A percentile compares a stretch with the other conserved stretches of the same genome.
phyloP scores from a whole-genome alignment of 306 rosid species.

The Glycine tomentella region DNA sequence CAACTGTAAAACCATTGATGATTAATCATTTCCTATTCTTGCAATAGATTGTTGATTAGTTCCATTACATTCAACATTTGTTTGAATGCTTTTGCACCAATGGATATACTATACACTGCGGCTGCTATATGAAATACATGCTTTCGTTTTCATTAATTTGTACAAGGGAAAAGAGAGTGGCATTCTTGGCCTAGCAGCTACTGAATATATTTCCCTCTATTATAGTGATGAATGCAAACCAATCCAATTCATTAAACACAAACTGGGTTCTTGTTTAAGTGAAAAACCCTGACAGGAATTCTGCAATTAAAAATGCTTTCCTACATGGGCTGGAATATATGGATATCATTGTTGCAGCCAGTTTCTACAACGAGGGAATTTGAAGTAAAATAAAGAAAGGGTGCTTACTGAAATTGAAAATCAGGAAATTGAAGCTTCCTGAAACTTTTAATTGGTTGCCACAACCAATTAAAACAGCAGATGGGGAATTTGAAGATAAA shows the following conservation, averaged over 20 bases:
- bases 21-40: conserved; percentile 9
- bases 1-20: conserved; percentile 39
- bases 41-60: conserved; percentile 18
- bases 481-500: neutral
- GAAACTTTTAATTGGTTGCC: neutral
- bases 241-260: neutral
- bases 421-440: neutral
- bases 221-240: neutral
- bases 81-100: conserved; percentile 16
- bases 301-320: neutral
- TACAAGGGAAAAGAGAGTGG: too few species aligned
- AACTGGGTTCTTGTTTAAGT: neutral
- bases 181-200: conserved; percentile 24
- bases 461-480: neutral
- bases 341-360: neutral
- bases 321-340: neutral
- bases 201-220: neutral
- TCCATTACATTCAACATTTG: neutral
- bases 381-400: neutral
- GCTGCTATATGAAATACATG: neutral
- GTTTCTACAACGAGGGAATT: neutral
- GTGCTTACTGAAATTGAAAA: neutral
- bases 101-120: neutral
- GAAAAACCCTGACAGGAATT: neutral
- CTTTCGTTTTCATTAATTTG: neutral